Percentiles rank a stretch among this genome's conserved stretches.
Evolutionary conservation across 2,329 filamentous ascomycete species (phyloP).

Genomic region (Aspergillus brasiliensis): DNA sequence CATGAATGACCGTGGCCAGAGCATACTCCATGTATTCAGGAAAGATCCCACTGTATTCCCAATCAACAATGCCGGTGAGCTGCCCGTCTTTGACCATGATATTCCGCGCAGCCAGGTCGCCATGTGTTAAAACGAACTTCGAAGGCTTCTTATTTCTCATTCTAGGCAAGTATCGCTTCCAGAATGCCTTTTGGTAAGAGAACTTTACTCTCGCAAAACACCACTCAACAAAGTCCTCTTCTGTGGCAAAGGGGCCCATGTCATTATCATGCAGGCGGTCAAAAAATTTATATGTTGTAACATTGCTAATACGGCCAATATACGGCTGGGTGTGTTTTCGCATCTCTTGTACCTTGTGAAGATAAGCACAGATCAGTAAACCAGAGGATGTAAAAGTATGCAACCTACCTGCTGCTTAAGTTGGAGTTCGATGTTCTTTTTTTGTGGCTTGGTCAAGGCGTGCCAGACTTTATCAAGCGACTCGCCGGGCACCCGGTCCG

Average conservation of each 20-base stretch:
- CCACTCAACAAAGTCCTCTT: constrained; percentile 24
- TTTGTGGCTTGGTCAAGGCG: constrained; percentile 16
- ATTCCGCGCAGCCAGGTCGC: constrained; percentile 21
- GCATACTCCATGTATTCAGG: constrained; percentile 36
- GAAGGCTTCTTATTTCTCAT: constrained; percentile 13
- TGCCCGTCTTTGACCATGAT: constrained; percentile 30
- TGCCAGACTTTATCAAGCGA: constrained; percentile 22
- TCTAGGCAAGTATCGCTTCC: constrained; percentile 16
- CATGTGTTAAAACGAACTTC: constrained; percentile 16
- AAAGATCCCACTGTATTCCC: constrained; percentile 44
- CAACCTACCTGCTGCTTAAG: constrained; percentile 17
- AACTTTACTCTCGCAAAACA: constrained; percentile 17
- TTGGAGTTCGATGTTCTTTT: constrained; percentile 15
- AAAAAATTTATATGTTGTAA: constrained; percentile 17
- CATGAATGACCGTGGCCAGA: constrained; percentile 1
- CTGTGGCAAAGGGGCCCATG: constrained; percentile 28
- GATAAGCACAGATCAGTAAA: neutral
- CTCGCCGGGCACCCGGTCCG: constrained; percentile 24
- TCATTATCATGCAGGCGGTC: constrained; percentile 16
- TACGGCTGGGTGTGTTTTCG: constrained; percentile 11
- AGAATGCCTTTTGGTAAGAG: constrained; percentile 17
- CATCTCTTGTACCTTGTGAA: constrained; percentile 16
- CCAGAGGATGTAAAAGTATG: no score
- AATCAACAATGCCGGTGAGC: constrained; percentile 40
- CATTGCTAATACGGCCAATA: constrained; percentile 19